These are phyloP conservation scores for Musa beccarii DNA, from an alignment of 176 grass and related monocot species.

Conservation along the genomic window DNA sequence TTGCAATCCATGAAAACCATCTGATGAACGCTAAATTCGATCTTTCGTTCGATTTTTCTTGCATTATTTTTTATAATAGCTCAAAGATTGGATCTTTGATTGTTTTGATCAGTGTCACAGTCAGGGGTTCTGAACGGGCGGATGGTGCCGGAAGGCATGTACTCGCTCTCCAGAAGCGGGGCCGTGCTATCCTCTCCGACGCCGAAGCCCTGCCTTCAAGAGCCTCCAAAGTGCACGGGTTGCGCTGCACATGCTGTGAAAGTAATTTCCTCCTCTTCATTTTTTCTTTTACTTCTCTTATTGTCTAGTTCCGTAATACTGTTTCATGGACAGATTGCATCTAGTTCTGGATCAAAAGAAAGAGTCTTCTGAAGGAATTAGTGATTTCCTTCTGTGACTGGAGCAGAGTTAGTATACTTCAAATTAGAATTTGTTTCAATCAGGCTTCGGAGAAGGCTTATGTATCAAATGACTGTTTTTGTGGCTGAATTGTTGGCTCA, in stretches of 20 bases:
- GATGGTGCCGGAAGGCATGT: slow-evolving; percentile 76
- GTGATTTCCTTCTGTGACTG: neutral
- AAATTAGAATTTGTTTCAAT: too few species aligned
- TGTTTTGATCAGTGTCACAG: neutral
- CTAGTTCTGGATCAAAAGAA: neutral
- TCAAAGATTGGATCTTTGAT: neutral
- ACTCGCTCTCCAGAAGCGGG: slow-evolving; percentile 47
- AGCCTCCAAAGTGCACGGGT: slow-evolving; percentile 65
- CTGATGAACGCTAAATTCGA: neutral
- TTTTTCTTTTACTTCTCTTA: neutral
- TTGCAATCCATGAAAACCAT: neutral
- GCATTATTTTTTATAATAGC: neutral
- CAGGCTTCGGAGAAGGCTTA: too few species aligned
- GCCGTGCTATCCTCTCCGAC: slow-evolving; percentile 37
- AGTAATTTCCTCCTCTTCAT: slow-evolving; percentile 22
- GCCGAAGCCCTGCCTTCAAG: slow-evolving; percentile 64
- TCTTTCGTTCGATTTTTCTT: neutral
- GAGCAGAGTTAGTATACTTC: too few species aligned
- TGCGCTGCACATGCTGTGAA: slow-evolving; percentile 84
- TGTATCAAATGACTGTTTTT: too few species aligned
- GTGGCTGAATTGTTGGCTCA: too few species aligned
- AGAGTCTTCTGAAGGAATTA: neutral
- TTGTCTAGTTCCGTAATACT: slow-evolving; percentile 9
- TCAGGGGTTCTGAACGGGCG: slow-evolving; percentile 78
- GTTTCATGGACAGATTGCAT: neutral